A percentile compares a stretch with the other conserved stretches of the same genome.
These are phyloP conservation scores for Penicillium polonicum DNA, from an alignment of 2,329 filamentous ascomycete species.

Conservation along the genomic window DNA sequence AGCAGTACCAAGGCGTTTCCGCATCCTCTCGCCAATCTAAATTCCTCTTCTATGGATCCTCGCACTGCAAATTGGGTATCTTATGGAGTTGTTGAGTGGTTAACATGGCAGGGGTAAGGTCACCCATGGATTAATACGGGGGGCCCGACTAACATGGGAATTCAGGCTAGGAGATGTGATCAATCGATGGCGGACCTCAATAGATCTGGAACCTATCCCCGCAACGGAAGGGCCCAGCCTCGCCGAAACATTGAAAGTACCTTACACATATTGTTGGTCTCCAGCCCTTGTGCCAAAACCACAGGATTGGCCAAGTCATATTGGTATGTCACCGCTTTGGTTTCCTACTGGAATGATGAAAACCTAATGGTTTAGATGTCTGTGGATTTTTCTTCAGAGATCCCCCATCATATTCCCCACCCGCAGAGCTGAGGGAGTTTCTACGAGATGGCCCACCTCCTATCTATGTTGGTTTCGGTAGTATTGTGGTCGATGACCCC, in stretches of 20 bases:
- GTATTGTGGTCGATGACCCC: conserved; percentile 56
- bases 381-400: conserved; percentile 50
- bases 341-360: neutral
- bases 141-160: neutral
- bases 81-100: conserved; percentile 49
- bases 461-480: conserved; percentile 58
- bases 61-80: conserved; percentile 43
- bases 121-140: too few relatives aligned
- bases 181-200: conserved; percentile 43
- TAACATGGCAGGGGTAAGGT: conserved; percentile 52
- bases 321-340: conserved; percentile 25
- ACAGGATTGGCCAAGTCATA: conserved; percentile 40
- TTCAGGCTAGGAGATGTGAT: conserved; percentile 47
- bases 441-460: conserved; percentile 50
- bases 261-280: conserved; percentile 50
- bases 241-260: conserved; percentile 38
- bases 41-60: conserved; percentile 21
- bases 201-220: conserved; percentile 44
- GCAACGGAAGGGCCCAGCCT: conserved; percentile 39
- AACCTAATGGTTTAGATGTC: conserved; percentile 26
- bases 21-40: conserved; percentile 53
- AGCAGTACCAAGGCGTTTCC: conserved; percentile 46
- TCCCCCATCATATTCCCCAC: conserved; percentile 40
- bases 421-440: conserved; percentile 44
- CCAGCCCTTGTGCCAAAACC: conserved; percentile 44